phyloP scores from a whole-genome alignment of 495 filamentous ascomycete species.

The Hypoxylon crocopeplum region DNA sequence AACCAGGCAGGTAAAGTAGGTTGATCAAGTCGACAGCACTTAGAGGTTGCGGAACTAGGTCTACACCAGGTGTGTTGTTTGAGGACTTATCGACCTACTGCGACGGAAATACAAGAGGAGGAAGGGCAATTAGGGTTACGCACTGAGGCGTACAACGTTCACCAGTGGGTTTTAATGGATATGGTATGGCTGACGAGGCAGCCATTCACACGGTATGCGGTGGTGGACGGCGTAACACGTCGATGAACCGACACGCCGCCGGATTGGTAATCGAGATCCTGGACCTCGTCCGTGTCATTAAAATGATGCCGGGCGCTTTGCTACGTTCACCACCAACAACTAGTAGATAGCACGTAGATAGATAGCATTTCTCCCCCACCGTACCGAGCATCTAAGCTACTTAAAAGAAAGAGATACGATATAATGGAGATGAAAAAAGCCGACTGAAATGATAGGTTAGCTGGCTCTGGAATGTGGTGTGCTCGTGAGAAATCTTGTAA shows the following conservation, averaged over 20 bases:
- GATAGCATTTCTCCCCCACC: neutral
- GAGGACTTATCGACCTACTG: neutral
- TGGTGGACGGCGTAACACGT: slow-evolving; percentile 14
- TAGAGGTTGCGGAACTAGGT: slow-evolving; percentile 7
- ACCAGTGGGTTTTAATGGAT: slow-evolving; percentile 21
- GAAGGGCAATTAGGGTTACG: slow-evolving; percentile 1
- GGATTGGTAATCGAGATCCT: slow-evolving; percentile 11
- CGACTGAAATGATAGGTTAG: neutral
- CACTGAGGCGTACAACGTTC: slow-evolving; percentile 1
- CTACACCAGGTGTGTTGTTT: slow-evolving; percentile 18
- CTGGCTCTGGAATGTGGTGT: too few relatives aligned
- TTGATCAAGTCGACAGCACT: slow-evolving; percentile 6
- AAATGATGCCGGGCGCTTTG: slow-evolving; percentile 4
- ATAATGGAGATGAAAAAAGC: neutral
- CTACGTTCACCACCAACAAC: slow-evolving; percentile 24
- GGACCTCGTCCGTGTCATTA: neutral
- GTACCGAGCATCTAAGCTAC: neutral
- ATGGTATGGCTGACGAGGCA: slow-evolving; percentile 11
- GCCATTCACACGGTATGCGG: slow-evolving; percentile 2
- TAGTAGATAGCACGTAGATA: slow-evolving; percentile 39
- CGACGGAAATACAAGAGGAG: slow-evolving; percentile 13
- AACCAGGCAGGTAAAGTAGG: slow-evolving; percentile 5
- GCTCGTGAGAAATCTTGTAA: too few relatives aligned
- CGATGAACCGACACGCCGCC: slow-evolving; percentile 6
- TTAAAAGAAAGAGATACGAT: neutral